Base-by-base conservation (phyloP, 2,329 filamentous ascomycete species). In the Paraphaeosphaeria sporulosa region DNA sequence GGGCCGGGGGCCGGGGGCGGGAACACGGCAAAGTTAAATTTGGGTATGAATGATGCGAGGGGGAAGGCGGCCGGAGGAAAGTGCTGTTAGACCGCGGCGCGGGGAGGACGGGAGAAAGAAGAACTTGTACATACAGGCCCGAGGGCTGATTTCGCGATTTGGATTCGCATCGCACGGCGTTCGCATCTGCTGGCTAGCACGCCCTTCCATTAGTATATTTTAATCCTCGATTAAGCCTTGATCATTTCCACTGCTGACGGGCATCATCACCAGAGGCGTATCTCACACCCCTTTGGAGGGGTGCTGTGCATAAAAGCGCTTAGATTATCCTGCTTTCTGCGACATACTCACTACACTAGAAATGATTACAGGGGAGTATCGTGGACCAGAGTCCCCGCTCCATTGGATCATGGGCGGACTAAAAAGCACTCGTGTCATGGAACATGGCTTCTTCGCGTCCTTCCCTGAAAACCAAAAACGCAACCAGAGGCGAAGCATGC, bases 1-100 rank as follows among this genome's bases (percentile, higher is more conserved):
- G 90, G 56, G 78, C 89, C 66, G 78, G 85, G 64, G 76, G 88
- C 69, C 76, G 64, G 77, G 55, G 78, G 76, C 55, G 76, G 73
- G 8, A 80, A 78, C 62, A 73, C 71, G 15, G 79, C 73, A 2
- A 76, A 76, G 56, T 76, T 84, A 46, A 83, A 79, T 47, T 59
- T 83, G 58, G 79, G 77, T 2, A 76, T 79, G 74, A 80, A 78
- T 46, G 79, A 81, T 67, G 75, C 71, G 25, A 74, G 67, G 63
- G 64, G 64, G 32, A 74, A 70, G 27, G 73, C 71, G 25, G 70
- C 74, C 36, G 53, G 74, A 72, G 72, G 74, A 8, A 64, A 65
- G 6, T 75, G 74, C 44, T 77, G 74, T 61, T 77, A 32, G 53
- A 67, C 38, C n/a, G 34, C 5, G 15, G 4, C 38, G n/a, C 9